Evolutionary conservation across 2,329 filamentous ascomycete genomes (phyloP), one percentile per base, ranked within the genome.

Genomic region (Lecanosticta acicola): DNA sequence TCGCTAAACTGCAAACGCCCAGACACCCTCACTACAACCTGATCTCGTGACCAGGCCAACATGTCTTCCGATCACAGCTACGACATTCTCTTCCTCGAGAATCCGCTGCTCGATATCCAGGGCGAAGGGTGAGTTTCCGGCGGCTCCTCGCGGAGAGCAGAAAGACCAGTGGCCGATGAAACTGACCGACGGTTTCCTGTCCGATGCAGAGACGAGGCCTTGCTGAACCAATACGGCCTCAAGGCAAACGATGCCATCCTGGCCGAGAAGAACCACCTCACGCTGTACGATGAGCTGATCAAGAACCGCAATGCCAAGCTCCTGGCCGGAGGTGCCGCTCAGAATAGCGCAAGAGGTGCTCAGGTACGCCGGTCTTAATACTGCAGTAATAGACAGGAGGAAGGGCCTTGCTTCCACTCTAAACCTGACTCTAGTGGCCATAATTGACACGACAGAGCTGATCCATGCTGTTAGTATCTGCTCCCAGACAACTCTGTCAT

Each of bases 191-290:
- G 11, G 14, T 19, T 20, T 35, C n/a, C n/a, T 29, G 24, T 29
- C 11, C 5, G 5, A 44, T 62, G 35, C 60, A 94, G 89, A 61
- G 80, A 91, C 70, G 78, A 90, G 60, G 82, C 81, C 21, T 82
- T 97, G 45, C 85, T 98, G 50, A 75, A 90, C 59, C 94, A 96
- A 78, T 98, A 98, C 68, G 82, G 74, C 49, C 79, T 98, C 63
- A 96, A 98, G 78, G 78, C 85, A 69, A 95, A 98, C 74, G 91
- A 98, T 69, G 93, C 93, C 62, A 96, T 98, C 68, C 87, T 98
- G 51, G 91, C 91, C 46, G 88, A 94, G 70, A 81, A 87, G 66
- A 85, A 94, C 76, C 93, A 98, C 73, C 77, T 85, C 66, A 80
- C 78, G 37, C 79, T 98, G 65, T 98, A 89, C 71, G 90, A 97